A percentile compares a stretch with the other conserved stretches of the same genome.
phyloP scores from a whole-genome alignment of 75 land plant species.

The Picea glauca region DNA sequence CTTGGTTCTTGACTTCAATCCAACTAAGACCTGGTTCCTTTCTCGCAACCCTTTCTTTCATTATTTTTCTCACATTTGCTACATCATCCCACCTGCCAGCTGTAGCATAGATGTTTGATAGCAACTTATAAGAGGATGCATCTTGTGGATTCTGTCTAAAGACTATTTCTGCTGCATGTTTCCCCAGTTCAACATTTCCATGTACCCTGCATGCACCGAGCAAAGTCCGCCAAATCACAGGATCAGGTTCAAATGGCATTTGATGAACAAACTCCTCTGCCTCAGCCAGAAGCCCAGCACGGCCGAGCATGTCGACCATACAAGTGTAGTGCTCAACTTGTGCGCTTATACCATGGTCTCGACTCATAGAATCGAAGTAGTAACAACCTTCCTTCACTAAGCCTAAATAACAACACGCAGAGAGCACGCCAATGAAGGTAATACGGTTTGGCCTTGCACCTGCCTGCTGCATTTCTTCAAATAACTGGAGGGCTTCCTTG shows the following conservation, averaged over 20 bases:
- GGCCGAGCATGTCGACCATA: background rate
- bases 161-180: background rate
- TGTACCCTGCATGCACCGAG: conserved; percentile 14
- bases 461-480: background rate
- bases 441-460: background rate
- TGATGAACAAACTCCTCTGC: conserved; percentile 9
- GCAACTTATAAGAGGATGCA: conserved; percentile 1
- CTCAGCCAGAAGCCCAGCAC: background rate
- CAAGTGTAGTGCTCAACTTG: background rate
- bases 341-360: background rate
- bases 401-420: background rate
- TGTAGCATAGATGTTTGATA: conserved; percentile 17
- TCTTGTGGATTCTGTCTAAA: background rate
- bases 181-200: conserved; percentile 2
- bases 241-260: conserved; percentile 9
- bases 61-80: background rate
- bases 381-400: background rate
- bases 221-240: conserved; percentile 17
- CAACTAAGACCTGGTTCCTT: conserved; percentile 44
- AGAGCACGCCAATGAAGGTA: background rate
- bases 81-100: conserved; percentile 9
- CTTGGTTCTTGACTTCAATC: conserved; percentile 30
- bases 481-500: conserved; percentile 22
- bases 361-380: background rate
- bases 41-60: conserved; percentile 25